A percentile compares a stretch with the other conserved stretches of the same genome.
These are phyloP conservation scores for Solanum lycopersicoides DNA, from an alignment of 257 asterid species.

Conservation along the genomic window DNA sequence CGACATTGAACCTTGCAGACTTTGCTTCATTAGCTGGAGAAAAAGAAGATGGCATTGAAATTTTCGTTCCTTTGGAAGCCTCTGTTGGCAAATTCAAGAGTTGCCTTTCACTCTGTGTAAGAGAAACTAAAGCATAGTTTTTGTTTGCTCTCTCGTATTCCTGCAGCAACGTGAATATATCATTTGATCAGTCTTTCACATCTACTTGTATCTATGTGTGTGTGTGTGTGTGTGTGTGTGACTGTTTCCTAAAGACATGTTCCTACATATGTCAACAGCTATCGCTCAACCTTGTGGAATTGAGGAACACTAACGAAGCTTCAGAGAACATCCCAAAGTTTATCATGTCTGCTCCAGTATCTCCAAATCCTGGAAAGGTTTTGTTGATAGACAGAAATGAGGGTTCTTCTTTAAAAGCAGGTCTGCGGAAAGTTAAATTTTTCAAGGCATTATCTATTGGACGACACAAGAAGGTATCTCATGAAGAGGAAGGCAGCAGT, in stretches of 20 bases:
- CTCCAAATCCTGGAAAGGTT: slow-evolving; percentile 40
- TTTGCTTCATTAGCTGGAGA: slow-evolving; percentile 24
- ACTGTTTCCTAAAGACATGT: background rate
- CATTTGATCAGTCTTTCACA: background rate
- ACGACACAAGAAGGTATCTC: slow-evolving; percentile 26
- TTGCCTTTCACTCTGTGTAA: slow-evolving; percentile 36
- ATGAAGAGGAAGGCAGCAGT: slow-evolving; percentile 53
- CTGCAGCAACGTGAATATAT: background rate
- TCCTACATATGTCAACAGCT: slow-evolving; percentile 30
- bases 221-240: too few relatives aligned
- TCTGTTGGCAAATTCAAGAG: background rate
- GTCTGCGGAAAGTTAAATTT: slow-evolving; percentile 32
- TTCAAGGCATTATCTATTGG: slow-evolving; percentile 30
- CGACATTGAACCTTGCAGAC: slow-evolving; percentile 48
- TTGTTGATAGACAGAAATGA: slow-evolving; percentile 28
- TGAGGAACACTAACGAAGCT: slow-evolving; percentile 25
- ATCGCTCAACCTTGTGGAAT: slow-evolving; percentile 32
- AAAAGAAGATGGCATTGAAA: slow-evolving; percentile 9
- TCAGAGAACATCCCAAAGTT: slow-evolving; percentile 25
- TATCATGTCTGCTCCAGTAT: slow-evolving; percentile 25
- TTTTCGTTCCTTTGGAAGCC: slow-evolving; percentile 32
- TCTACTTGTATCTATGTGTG: background rate
- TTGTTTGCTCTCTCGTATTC: background rate
- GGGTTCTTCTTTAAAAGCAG: slow-evolving; percentile 18
- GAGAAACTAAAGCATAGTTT: slow-evolving; percentile 1